Conservation (phyloP, 768 basidiomycete genomes). For the Pleurotus citrinopileatus region DNA sequence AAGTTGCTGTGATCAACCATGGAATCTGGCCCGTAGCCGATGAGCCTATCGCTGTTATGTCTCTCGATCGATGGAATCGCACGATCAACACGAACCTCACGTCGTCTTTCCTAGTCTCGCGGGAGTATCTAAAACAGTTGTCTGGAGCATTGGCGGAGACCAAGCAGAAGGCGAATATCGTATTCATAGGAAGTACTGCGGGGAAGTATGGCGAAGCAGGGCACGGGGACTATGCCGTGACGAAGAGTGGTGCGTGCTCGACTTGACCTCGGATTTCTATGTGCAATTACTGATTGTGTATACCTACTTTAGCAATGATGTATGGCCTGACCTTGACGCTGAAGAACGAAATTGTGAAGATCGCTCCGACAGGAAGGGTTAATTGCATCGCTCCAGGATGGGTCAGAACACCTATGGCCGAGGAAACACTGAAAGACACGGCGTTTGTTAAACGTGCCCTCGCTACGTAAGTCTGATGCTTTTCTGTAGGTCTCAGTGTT, state of each 20-base stretch:
- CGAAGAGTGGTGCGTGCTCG: slow-evolving; percentile 61
- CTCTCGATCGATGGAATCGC: slow-evolving; percentile 58
- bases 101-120: slow-evolving; percentile 62
- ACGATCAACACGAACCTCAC: slow-evolving; percentile 66
- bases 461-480: slow-evolving; percentile 54
- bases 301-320: slow-evolving; percentile 58
- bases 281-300: not conserved
- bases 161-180: slow-evolving; percentile 56
- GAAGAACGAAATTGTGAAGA: slow-evolving; percentile 80
- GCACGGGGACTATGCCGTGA: slow-evolving; percentile 63
- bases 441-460: slow-evolving; percentile 52
- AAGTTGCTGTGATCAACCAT: slow-evolving; percentile 62
- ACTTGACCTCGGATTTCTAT: not conserved
- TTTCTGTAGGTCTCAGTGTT: not conserved
- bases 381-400: slow-evolving; percentile 71
- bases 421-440: slow-evolving; percentile 53
- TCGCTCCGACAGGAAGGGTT: slow-evolving; percentile 68
- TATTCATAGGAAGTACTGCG: slow-evolving; percentile 68
- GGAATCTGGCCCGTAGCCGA: slow-evolving; percentile 46
- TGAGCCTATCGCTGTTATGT: slow-evolving; percentile 53
- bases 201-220: slow-evolving; percentile 73
- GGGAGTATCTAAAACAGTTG: slow-evolving; percentile 55
- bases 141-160: slow-evolving; percentile 31
- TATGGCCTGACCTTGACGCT: slow-evolving; percentile 64
- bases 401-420: slow-evolving; percentile 64